Conservation (phyloP, 495 filamentous ascomycete genomes). For the Oleoguttula mirabilis region DNA sequence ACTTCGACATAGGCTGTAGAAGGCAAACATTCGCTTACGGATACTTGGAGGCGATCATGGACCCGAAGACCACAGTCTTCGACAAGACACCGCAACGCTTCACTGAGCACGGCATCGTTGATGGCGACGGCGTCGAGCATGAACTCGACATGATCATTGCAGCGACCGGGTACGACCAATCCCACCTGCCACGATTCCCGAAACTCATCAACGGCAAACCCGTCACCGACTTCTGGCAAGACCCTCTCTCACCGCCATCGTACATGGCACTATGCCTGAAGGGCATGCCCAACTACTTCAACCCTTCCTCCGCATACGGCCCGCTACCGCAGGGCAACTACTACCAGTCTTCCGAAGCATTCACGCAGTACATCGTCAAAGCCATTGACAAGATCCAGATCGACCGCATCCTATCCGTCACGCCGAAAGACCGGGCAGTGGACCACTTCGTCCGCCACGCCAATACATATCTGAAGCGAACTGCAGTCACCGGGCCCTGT, state of each 20-base stretch:
- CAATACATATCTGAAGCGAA: constrained; percentile 7
- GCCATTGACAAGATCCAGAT: constrained; percentile 11
- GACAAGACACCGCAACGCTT: constrained; percentile 3
- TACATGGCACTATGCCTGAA: constrained; percentile 11
- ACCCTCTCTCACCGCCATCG: constrained; percentile 7
- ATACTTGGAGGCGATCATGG: constrained; percentile 10
- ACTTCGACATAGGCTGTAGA: constrained; percentile 14
- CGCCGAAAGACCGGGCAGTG: constrained; percentile 7
- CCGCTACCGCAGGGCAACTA: constrained; percentile 13
- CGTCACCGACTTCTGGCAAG: constrained; percentile 4
- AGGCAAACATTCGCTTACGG: constrained; percentile 11
- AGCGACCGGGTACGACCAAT: constrained; percentile 10
- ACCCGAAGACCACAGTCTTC: constrained; percentile 11
- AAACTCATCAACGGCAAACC: constrained; percentile 10
- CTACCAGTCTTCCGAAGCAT: constrained; percentile 12
- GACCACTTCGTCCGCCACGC: constrained; percentile 11
- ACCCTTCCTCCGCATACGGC: constrained; percentile 10
- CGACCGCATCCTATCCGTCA: constrained; percentile 11
- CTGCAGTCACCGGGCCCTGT: constrained; percentile 8
- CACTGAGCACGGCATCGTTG: constrained; percentile 3
- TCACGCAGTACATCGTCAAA: constrained; percentile 10
- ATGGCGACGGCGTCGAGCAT: constrained; percentile 7
- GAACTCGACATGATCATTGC: constrained; percentile 11
- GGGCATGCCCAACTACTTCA: constrained; percentile 14
- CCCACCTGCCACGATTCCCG: constrained; percentile 5